These are phyloP conservation scores for Corylus heterophylla DNA, from an alignment of 306 rosid species.

Conservation along the genomic window DNA sequence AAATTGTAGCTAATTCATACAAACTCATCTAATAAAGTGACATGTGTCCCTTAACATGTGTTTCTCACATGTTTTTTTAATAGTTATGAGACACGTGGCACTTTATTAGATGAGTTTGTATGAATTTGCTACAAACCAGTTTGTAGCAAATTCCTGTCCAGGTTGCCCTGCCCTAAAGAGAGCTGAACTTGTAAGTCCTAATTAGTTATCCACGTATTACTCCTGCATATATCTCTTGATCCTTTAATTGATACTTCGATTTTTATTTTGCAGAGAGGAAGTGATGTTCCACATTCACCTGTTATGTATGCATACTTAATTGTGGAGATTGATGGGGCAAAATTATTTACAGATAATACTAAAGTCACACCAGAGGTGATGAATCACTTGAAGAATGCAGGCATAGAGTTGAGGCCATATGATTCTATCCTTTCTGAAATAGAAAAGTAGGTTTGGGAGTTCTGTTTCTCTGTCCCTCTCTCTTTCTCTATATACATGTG, in stretches of 20 bases:
- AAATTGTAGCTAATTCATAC: too few species aligned
- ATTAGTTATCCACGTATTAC: not conserved
- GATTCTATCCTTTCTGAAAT: conserved; percentile 76
- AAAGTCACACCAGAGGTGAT: conserved; percentile 77
- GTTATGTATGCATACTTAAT: conserved; percentile 92
- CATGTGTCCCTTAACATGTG: too few species aligned
- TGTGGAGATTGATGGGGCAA: conserved; percentile 78
- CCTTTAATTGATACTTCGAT: conserved; percentile 16
- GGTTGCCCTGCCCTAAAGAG: not conserved
- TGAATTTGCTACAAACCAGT: too few species aligned
- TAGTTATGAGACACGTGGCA: too few species aligned
- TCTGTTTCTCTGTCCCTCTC: not conserved
- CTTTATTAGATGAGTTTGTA: too few species aligned
- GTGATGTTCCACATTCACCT: conserved; percentile 91
- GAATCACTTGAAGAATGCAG: conserved; percentile 75
- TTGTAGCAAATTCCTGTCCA: too few species aligned
- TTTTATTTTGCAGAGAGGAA: conserved; percentile 81
- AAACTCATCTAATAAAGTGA: too few species aligned
- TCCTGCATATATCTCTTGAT: conserved; percentile 17
- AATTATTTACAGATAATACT: conserved; percentile 68
- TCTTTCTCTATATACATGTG: not conserved
- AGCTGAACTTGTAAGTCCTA: not conserved
- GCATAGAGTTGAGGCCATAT: conserved; percentile 72
- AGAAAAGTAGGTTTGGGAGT: conserved; percentile 53
- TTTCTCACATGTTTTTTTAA: too few species aligned